Conservation (phyloP, 257 asterid species). For the Solanum arcanum region DNA sequence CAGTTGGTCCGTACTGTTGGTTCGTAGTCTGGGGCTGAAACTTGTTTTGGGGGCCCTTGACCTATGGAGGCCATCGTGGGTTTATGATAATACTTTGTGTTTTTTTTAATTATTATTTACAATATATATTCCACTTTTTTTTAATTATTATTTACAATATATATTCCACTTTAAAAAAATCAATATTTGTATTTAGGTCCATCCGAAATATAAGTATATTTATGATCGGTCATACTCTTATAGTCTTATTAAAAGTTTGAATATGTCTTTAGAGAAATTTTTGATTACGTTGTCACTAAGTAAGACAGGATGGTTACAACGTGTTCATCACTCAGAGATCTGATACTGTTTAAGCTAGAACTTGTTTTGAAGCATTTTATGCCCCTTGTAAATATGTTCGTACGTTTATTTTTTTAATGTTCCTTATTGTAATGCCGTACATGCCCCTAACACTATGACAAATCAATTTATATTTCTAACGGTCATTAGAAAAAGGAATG, state of each 20-base stretch:
- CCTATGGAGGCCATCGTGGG: neutral
- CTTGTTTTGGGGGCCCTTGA: too few relatives aligned
- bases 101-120: neutral
- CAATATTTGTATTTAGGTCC: neutral
- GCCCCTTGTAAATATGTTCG: neutral
- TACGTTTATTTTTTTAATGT: too few relatives aligned
- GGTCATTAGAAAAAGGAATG: too few relatives aligned
- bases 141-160: neutral
- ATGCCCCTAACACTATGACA: too few relatives aligned
- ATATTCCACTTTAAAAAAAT: too few relatives aligned
- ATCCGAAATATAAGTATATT: neutral
- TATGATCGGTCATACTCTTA: neutral
- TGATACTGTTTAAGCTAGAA: neutral
- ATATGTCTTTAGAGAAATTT: neutral
- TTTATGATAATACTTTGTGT: neutral
- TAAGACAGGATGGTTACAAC: neutral
- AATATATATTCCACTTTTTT: too few relatives aligned
- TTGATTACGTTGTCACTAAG: neutral
- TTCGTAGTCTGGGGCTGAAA: too few relatives aligned
- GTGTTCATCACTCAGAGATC: neutral
- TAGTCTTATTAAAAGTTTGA: too few relatives aligned
- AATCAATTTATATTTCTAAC: too few relatives aligned
- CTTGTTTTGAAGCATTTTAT: neutral
- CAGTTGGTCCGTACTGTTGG: too few relatives aligned
- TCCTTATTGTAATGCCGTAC: too few relatives aligned